phyloP scores from a whole-genome alignment of 1,139 yeast species.

The Sugiyamaella japonica region DNA sequence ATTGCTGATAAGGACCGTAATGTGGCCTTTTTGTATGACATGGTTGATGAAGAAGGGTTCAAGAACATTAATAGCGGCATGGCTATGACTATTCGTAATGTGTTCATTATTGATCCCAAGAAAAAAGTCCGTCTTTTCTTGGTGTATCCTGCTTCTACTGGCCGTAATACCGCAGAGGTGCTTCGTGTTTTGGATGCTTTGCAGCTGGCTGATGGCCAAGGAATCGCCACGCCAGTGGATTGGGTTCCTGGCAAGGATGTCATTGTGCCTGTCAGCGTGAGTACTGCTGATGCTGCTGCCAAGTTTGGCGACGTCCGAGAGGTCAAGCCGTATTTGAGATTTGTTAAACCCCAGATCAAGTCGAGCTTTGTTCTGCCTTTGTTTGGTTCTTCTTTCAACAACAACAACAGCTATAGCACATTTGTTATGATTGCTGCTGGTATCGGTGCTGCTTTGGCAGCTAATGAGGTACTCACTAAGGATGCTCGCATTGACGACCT shows the following conservation, averaged over 20 bases:
- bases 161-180: slow-evolving; percentile 87
- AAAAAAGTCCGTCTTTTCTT: slow-evolving; percentile 81
- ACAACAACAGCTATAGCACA: background rate
- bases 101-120: slow-evolving; percentile 80
- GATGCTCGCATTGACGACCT: slow-evolving; percentile 21
- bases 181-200: slow-evolving; percentile 83
- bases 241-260: slow-evolving; percentile 80
- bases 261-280: slow-evolving; percentile 80
- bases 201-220: slow-evolving; percentile 75
- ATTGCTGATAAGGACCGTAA: slow-evolving; percentile 80
- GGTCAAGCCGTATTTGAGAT: slow-evolving; percentile 82
- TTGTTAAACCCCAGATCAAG: slow-evolving; percentile 33
- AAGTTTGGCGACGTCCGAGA: slow-evolving; percentile 80
- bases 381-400: slow-evolving; percentile 15
- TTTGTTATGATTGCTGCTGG: slow-evolving; percentile 19
- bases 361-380: slow-evolving; percentile 13
- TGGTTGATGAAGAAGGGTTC: slow-evolving; percentile 89
- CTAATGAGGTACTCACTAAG: slow-evolving; percentile 11
- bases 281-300: slow-evolving; percentile 75
- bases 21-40: slow-evolving; percentile 80
- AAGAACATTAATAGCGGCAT: slow-evolving; percentile 65
- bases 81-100: slow-evolving; percentile 83
- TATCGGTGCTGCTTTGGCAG: slow-evolving; percentile 15
- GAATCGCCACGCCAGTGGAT: slow-evolving; percentile 80
- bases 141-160: slow-evolving; percentile 88